Evolutionary conservation across 306 rosid species (phyloP), one percentile per base, ranked within the genome.

Genomic region (Prunus davidiana): DNA sequence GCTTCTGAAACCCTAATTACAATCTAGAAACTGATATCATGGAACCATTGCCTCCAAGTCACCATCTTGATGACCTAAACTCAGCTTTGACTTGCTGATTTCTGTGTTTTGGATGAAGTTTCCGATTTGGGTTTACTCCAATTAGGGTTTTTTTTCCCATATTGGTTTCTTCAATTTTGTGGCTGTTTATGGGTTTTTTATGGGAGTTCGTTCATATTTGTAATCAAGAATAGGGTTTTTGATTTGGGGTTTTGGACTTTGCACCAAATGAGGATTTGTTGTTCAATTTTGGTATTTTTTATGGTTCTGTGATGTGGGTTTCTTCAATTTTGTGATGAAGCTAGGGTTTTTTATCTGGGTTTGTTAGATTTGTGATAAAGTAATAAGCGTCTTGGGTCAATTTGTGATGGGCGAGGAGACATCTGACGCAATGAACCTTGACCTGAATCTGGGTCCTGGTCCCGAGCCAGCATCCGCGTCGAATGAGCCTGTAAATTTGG

Each of bases 371-470:
- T 38, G 64, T 64, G 77, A 72, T 78, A 67, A 73, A 75, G 76
- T 54, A 12, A 70, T 63, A 28, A 61, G 82, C 52, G 6, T 75
- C 72, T 80, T 69, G 54, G 80, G 79, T 67, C 55, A 24, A 74
- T 67, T 77, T 81, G 85, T 67, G 81, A 96, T 96, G 99, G 97
- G 73, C 74, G 99, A 92, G 27, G 97, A 91, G 84, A 80, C 75
- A 69, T 88, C 93, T 18, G 91, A 89, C 67, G 83, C 93, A 28
- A 92, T 92, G 98, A 96, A 93, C 87, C 98, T 93, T 76, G 98
- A 96, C 89, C 86, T 93, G 93, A 96, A 96, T 81, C 90, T 92
- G 88, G 91, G 91, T 84, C 97, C 99, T 32, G 83, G 70, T 77
- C 98, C 93, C 1, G 98, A 89, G 77, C 92, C 87, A 15, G 76